These are phyloP conservation scores for Trypanosoma platydactyli DNA, from an alignment of 208 protist species.

Conservation along the genomic window DNA sequence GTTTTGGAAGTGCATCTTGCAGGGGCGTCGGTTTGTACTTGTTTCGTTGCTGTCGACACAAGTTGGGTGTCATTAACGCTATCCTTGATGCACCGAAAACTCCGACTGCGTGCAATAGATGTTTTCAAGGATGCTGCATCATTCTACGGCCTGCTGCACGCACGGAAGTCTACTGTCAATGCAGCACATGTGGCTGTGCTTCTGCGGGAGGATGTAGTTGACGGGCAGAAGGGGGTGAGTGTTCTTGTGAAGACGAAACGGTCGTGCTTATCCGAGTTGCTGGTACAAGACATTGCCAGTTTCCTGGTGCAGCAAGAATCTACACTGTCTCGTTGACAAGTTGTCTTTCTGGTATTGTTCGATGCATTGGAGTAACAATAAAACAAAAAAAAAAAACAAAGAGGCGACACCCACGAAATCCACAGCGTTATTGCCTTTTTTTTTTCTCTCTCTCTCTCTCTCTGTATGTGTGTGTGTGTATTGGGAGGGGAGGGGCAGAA, in stretches of 20 bases:
- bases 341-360: no score
- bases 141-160: slow-evolving; percentile 60
- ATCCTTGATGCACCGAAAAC: slow-evolving; percentile 29
- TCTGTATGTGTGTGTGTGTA: no score
- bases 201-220: slow-evolving; percentile 52
- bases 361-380: no score
- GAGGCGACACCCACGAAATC: no score
- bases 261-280: slow-evolving; percentile 42
- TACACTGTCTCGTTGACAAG: no score
- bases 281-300: slow-evolving; percentile 55
- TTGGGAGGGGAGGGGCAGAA: background rate
- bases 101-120: slow-evolving; percentile 58
- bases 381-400: no score
- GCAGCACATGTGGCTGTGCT: slow-evolving; percentile 63
- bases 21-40: slow-evolving; percentile 34
- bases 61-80: slow-evolving; percentile 35
- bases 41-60: slow-evolving; percentile 55
- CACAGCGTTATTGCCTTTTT: background rate
- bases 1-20: slow-evolving; percentile 38
- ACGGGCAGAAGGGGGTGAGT: slow-evolving; percentile 36
- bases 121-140: slow-evolving; percentile 68
- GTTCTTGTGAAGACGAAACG: slow-evolving; percentile 55
- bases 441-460: background rate
- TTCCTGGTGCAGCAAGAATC: slow-evolving; percentile 19
- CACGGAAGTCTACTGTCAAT: slow-evolving; percentile 43